These are phyloP conservation scores for Persicaria tinctoria DNA, from an alignment of 148 eudicot genomes.

Conservation along the genomic window DNA sequence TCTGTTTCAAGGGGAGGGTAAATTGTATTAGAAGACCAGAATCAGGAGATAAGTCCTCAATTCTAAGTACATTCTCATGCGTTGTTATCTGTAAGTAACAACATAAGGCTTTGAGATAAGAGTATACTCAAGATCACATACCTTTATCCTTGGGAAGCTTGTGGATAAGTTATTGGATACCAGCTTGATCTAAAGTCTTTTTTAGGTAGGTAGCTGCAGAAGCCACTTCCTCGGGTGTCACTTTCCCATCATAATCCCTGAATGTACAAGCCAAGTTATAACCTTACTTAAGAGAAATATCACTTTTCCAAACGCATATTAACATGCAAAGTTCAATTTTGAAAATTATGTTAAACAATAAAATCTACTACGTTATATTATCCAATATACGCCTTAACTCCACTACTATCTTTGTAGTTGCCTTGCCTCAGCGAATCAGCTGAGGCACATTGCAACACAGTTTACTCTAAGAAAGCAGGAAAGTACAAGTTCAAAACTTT, in stretches of 20 bases:
- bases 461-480: too few species aligned
- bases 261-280: not conserved
- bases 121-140: slow-evolving; percentile 8
- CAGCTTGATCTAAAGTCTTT: slow-evolving; percentile 48
- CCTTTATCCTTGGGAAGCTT: slow-evolving; percentile 57
- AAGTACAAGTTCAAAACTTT: too few species aligned
- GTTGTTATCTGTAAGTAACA: not conserved
- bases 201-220: slow-evolving; percentile 49
- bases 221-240: slow-evolving; percentile 50
- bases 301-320: not conserved
- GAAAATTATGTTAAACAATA: not conserved
- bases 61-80: not conserved
- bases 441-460: too few species aligned
- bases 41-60: not conserved
- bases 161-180: slow-evolving; percentile 43
- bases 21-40: not conserved
- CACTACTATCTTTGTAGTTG: too few species aligned
- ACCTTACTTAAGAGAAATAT: not conserved
- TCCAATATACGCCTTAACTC: too few species aligned
- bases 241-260: slow-evolving; percentile 56
- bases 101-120: not conserved
- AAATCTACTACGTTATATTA: too few species aligned
- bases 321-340: not conserved
- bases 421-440: too few species aligned
- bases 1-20: slow-evolving; percentile 7